Base-by-base conservation (phyloP, 1,284 basidiomycete genomes). In the Schizophyllum commune region DNA sequence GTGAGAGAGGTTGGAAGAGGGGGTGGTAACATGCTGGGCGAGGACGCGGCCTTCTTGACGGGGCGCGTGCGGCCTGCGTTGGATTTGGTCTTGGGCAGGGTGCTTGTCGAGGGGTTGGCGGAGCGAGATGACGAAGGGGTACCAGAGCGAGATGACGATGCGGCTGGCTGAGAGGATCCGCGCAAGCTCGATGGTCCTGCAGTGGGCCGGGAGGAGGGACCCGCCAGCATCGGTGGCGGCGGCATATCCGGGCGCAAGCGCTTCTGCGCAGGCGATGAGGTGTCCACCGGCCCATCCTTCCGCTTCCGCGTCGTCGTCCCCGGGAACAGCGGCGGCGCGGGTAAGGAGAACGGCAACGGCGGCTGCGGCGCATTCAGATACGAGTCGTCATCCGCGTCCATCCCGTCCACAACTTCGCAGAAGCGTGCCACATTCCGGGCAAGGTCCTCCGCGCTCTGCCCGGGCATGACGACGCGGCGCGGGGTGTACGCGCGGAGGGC, bases 401-500 rank as follows among this genome's bases (percentile, higher is more conserved):
- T 47, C 54, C 56, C 61, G 13, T 65, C 66, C 21, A 70, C 47
- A 20, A 67, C 57, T 21, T 54, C 58, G 3, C 68, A 53, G 55
- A 72, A 70, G 33, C 55, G 17, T 32, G 65, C 60, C 34, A 72
- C 63, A 52, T 65, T 65, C 21, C 21, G 39, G 57, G 65, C 60
- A 9, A 72, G 47, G 33, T 67, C 66, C 51, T 65, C 65, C 19
- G 61, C 27, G 9, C 65, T 68, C 56, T 70, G 70, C 9, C 66
- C 65, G 2, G 71, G 71, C 64, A 70, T 66, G 32, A 71, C 67
- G 56, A 70, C 71, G 9, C 71, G 67, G 11, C 21, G 11, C 1
- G 65, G 65, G 13, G 39, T 47, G 17, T 47, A 47, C 4, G 39
- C 39, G 39, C 39, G 39, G 4, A 47, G 39, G 13, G 39, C 17